Evolutionary conservation across 2,329 filamentous ascomycete genomes (phyloP).

Genomic region (Pezicula radicicola): DNA sequence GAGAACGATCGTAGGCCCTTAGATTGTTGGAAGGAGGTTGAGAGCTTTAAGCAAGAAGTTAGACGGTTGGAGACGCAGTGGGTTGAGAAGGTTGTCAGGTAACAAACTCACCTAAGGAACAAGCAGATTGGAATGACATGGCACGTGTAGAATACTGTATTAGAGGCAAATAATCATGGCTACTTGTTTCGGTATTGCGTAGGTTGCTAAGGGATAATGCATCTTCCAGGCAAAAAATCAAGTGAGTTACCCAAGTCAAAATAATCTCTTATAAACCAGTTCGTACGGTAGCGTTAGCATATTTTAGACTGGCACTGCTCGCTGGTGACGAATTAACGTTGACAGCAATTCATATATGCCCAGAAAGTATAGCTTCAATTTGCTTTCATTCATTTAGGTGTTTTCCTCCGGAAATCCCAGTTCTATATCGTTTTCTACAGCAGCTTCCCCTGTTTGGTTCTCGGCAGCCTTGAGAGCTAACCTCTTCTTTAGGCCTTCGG

Average conservation of each 20-base stretch:
- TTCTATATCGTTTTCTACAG: constrained; percentile 1
- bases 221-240: too few relatives aligned
- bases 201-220: too few relatives aligned
- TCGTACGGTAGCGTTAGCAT: too few relatives aligned
- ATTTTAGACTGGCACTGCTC: too few relatives aligned
- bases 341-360: too few relatives aligned
- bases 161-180: too few relatives aligned
- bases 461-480: constrained; percentile 7
- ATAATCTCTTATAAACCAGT: too few relatives aligned
- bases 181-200: too few relatives aligned
- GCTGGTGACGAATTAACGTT: too few relatives aligned
- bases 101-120: too few relatives aligned
- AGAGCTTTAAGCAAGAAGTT: constrained; percentile 87
- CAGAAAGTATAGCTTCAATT: not conserved
- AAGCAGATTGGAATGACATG: too few relatives aligned
- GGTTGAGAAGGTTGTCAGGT: constrained; percentile 73
- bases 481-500: constrained; percentile 54
- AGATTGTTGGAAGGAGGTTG: constrained; percentile 93
- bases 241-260: too few relatives aligned
- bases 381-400: not conserved
- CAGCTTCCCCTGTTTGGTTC: not conserved
- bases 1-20: constrained; percentile 83
- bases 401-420: not conserved
- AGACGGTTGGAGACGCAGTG: constrained; percentile 81
- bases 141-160: not conserved